These are phyloP conservation scores for Solanum chiquidenum DNA, from an alignment of 257 asterid genomes.

Conservation along the genomic window DNA sequence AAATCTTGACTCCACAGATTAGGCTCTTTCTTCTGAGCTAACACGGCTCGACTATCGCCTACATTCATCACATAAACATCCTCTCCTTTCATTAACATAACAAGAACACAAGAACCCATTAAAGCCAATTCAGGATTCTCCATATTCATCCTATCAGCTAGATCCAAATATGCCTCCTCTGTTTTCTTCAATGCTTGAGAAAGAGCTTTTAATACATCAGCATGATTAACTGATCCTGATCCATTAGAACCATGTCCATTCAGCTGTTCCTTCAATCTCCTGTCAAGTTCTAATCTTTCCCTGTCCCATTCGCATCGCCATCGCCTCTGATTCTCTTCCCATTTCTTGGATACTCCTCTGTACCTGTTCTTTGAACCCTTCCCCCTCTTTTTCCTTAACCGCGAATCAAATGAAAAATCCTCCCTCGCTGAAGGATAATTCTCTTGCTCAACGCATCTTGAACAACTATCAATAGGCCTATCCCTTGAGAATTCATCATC, in stretches of 20 bases:
- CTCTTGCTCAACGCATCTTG: slow-evolving; percentile 55
- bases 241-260: slow-evolving; percentile 26
- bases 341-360: slow-evolving; percentile 48
- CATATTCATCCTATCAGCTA: slow-evolving; percentile 68
- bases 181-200: slow-evolving; percentile 68
- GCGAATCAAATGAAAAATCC: slow-evolving; percentile 17
- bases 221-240: slow-evolving; percentile 37
- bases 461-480: slow-evolving; percentile 51
- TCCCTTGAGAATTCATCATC: slow-evolving; percentile 31
- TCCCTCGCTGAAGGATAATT: slow-evolving; percentile 28
- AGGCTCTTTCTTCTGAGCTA: slow-evolving; percentile 67
- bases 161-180: slow-evolving; percentile 66
- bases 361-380: slow-evolving; percentile 33
- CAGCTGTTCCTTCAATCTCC: slow-evolving; percentile 57
- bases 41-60: slow-evolving; percentile 92
- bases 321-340: slow-evolving; percentile 86
- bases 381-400: slow-evolving; percentile 26
- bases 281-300: slow-evolving; percentile 85
- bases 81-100: slow-evolving; percentile 91
- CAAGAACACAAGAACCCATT: slow-evolving; percentile 97
- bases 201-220: slow-evolving; percentile 68
- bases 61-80: slow-evolving; percentile 92
- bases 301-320: slow-evolving; percentile 92
- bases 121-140: slow-evolving; percentile 94
- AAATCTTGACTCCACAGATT: slow-evolving; percentile 93